Evolutionary conservation across 2,329 filamentous ascomycete species (phyloP), one percentile per base, ranked within the genome.

Genomic region (Claviceps citrina): DNA sequence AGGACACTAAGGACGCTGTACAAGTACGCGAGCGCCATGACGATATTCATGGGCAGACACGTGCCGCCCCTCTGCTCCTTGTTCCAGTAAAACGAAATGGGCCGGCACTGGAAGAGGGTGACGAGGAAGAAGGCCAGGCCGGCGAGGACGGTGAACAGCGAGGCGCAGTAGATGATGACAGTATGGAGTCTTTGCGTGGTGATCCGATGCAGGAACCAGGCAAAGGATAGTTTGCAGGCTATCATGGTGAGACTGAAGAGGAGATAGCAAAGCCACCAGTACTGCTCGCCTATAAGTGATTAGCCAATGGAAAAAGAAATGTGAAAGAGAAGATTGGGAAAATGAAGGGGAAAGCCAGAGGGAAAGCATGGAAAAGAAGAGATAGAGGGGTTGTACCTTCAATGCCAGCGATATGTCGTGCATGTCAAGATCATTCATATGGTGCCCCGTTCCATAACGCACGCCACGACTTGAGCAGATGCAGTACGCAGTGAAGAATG

Each of bases 11-110:
- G 58, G 2, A 57, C 62, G 45, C 68, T 71, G 51, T 73, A 71
- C 2, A 68, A 51, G 42, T 71, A 71, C 5, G 65, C 68, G 25
- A 75, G 60, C 18, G 56, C 63, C 39, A 71, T 66, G 22, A 78
- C 63, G 39, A 68, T 57, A 2, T 63, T 55, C 5, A 56, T 46
- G 22, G 55, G 45, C 19, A 68, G 49, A 45, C 66, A 68, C 5
- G 30, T 47, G 3, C 64, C 62, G 3, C 64, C 62, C 0, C 43
- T 33, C 13, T 53, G 49, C 10, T 48, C 36, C 39, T 54, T 54
- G 49, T 62, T 48, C 63, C 63, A 66, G 49, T 63, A 66, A 42
- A 49, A 61, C 7, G 54, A 56, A 15, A 65, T 51, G 0, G 63
- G 62, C 3, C 46, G 41, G 47, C 63, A 66, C 43, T 65, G 61